These are phyloP conservation scores for Beauveria sp. DNA, from an alignment of 2,329 filamentous ascomycete species.

Conservation along the genomic window DNA sequence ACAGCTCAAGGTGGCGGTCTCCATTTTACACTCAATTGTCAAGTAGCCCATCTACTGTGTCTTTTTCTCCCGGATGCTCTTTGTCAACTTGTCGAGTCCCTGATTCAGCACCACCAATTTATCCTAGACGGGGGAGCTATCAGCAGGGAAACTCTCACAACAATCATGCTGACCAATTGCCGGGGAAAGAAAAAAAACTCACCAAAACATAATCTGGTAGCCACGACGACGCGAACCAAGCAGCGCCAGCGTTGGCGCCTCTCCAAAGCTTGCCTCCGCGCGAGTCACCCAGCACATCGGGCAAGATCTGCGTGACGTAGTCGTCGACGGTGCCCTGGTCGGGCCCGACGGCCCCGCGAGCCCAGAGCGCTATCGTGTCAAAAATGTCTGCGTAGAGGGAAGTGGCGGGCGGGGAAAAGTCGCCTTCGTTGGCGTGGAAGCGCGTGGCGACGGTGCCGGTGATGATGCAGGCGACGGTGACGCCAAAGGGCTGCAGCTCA, in stretches of 20 bases:
- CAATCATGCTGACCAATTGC: neutral
- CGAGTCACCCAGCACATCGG: neutral
- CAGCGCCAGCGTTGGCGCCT: neutral
- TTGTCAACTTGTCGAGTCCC: neutral
- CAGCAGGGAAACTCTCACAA: neutral
- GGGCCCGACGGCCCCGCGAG: conserved; percentile 1
- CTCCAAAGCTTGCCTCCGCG: conserved; percentile 4
- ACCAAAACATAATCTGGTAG: conserved; percentile 4
- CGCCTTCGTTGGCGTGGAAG: neutral
- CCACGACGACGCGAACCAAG: neutral
- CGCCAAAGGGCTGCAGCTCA: conserved; percentile 11
- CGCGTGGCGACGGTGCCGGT: conserved; percentile 3
- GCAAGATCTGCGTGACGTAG: conserved; percentile 4
- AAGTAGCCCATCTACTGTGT: neutral
- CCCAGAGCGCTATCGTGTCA: conserved; percentile 1
- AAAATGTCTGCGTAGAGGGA: conserved; percentile 1
- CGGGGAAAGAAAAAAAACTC: neutral
- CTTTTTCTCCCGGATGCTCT: neutral
- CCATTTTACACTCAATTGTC: too few species aligned
- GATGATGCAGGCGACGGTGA: conserved; percentile 8
- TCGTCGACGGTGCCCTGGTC: conserved; percentile 2
- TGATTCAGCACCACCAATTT: conserved; percentile 1
- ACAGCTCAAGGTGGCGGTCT: neutral
- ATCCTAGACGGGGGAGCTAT: neutral
- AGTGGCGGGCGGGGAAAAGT: neutral